Evolutionary conservation across 306 rosid genomes (phyloP).

Genomic region (Prunus dulcis): DNA sequence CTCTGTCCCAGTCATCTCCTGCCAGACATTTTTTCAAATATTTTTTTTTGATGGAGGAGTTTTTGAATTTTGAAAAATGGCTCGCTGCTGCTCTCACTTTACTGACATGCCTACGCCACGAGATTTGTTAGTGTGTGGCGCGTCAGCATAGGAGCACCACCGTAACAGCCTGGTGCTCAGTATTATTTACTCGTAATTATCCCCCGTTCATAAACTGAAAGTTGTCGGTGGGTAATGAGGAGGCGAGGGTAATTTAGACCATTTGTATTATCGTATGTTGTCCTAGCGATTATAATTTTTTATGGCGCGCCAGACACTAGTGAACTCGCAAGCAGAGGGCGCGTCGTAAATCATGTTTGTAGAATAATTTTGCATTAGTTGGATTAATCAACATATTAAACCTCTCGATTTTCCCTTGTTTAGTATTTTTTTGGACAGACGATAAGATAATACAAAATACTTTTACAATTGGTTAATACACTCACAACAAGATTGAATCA

Average conservation of each 20-base stretch:
- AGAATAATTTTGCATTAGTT: no score
- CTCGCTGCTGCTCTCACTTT: slow-evolving; percentile 9
- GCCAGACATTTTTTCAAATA: background rate
- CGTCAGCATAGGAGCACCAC: background rate
- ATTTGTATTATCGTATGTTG: background rate
- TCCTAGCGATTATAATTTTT: background rate
- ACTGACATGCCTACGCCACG: slow-evolving; percentile 16
- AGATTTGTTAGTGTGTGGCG: background rate
- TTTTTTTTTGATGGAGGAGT: background rate
- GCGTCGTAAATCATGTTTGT: background rate
- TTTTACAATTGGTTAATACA: no score
- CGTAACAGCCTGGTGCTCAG: background rate
- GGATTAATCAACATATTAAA: no score
- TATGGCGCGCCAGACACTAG: background rate
- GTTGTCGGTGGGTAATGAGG: slow-evolving; percentile 34
- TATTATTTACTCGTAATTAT: background rate
- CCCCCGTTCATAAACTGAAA: slow-evolving; percentile 3
- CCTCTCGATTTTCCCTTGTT: no score
- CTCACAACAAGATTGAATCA: no score
- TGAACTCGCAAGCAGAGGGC: no score
- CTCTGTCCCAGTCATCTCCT: background rate
- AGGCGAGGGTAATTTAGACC: slow-evolving; percentile 18
- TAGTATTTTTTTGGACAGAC: no score
- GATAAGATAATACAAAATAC: no score
- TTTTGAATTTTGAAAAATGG: slow-evolving; percentile 31